Base-by-base conservation (phyloP, 257 asterid species). In the Fraxinus americana region DNA sequence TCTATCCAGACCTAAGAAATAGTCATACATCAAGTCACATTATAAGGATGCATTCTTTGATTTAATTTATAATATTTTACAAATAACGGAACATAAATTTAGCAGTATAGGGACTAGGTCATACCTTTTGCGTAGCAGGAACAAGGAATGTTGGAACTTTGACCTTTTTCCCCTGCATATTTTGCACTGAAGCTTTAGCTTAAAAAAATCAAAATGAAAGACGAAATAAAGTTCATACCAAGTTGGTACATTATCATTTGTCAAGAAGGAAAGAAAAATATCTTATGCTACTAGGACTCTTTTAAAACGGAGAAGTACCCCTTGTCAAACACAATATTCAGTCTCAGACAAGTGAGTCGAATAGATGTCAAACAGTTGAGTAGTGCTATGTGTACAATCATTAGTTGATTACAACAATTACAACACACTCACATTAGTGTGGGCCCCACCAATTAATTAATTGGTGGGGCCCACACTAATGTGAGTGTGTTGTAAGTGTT, bases 111-210 rank as follows among this genome's bases (percentile, higher is more conserved):
- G 25, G 63, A 82, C 23, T 30, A 66, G 59, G 32, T 52, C 84
- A 50, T 72, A 92, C 98, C 98, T 93, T 95, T 83, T 95, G 99
- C 4, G 99, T 95, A 74, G 99, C 98, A 69, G 99, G 99, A 81
- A 95, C 99, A 43, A 96, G 92, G 86, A 96, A 96, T 7, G 98
- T 96, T n/a, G 99, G 99, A 71, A 96, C 99, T 84, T 93, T 96
- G 73, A 96, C 99, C 89, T 89, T 90, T 83, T 88, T 92, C 9
- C 99, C 98, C 99, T 91, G 88, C 43, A 72, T 69, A 82, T 52
- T 41, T 68, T 36, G 73, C 39, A 79, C 78, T 65, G 11, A 73
- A 38, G 69, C 71, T 66, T 67, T 71, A 80, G 84, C 70, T 30
- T 41, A n/a, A 17, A 50, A 38, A 17, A 70, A 17, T 65, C 17